These are phyloP conservation scores for Aspergillus viridinutans DNA, from an alignment of 2,329 filamentous ascomycete genomes.

Conservation along the genomic window DNA sequence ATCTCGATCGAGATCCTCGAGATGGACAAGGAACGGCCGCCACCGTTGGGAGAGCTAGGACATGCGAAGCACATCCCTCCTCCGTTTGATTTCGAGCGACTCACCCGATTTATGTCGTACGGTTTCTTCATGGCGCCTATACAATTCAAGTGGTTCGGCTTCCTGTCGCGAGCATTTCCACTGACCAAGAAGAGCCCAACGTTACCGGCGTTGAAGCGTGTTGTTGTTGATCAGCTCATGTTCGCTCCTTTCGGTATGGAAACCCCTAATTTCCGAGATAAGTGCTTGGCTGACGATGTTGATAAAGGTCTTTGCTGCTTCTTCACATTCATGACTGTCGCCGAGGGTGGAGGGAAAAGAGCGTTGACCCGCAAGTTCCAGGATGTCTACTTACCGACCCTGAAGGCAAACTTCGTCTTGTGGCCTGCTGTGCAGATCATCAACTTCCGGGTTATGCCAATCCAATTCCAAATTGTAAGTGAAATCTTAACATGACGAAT, in stretches of 20 bases:
- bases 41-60: constrained; percentile 61
- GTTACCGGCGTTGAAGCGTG: constrained; percentile 77
- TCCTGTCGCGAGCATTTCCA: constrained; percentile 77
- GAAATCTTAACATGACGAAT: neutral
- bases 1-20: constrained; percentile 86
- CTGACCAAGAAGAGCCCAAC: constrained; percentile 73
- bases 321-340: constrained; percentile 94
- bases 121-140: constrained; percentile 93
- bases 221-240: constrained; percentile 86
- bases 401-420: constrained; percentile 92
- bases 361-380: constrained; percentile 79
- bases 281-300: constrained; percentile 6
- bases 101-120: constrained; percentile 95
- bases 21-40: constrained; percentile 73
- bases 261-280: constrained; percentile 6
- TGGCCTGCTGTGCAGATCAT: constrained; percentile 96
- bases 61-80: constrained; percentile 62
- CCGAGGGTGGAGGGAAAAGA: constrained; percentile 81
- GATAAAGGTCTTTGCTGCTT: constrained; percentile 69
- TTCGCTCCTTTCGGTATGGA: constrained; percentile 78
- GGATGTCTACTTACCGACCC: constrained; percentile 87
- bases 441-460: constrained; percentile 92
- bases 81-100: constrained; percentile 90
- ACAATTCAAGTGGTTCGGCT: constrained; percentile 93
- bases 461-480: constrained; percentile 93